These are phyloP conservation scores for Gossypium lobatum DNA, from an alignment of 441 rosid species.

Conservation along the genomic window DNA sequence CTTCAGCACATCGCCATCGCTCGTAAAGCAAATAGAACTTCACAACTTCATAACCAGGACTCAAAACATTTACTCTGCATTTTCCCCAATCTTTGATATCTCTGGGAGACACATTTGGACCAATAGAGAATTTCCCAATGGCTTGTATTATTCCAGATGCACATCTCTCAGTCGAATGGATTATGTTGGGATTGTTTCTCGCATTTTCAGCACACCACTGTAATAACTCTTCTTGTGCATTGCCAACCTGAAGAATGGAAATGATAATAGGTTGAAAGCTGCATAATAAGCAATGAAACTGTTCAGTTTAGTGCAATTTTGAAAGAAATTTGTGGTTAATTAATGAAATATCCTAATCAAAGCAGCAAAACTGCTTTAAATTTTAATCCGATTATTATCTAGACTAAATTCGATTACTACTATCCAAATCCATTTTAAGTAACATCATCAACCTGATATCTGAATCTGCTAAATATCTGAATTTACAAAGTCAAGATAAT, in stretches of 20 bases:
- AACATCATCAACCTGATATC: too few relatives aligned
- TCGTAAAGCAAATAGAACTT: conserved; percentile 49
- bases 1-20: conserved; percentile 48
- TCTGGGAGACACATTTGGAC: conserved; percentile 45
- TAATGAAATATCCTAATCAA: not conserved
- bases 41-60: conserved; percentile 44
- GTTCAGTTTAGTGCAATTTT: not conserved
- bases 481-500: too few relatives aligned
- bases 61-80: conserved; percentile 19
- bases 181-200: conserved; percentile 34
- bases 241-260: conserved; percentile 34
- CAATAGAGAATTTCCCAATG: conserved; percentile 35
- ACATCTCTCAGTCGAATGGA: conserved; percentile 50
- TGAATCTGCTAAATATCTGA: too few relatives aligned
- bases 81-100: conserved; percentile 30
- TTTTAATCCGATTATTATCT: too few relatives aligned
- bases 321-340: not conserved
- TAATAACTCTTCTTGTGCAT: conserved; percentile 40
- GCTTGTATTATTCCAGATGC: conserved; percentile 64
- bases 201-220: conserved; percentile 51
- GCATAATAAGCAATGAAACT: not conserved
- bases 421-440: too few relatives aligned
- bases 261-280: conserved; percentile 1
- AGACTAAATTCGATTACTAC: too few relatives aligned
- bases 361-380: too few relatives aligned